These are phyloP conservation scores for Zelopaecilomyces penicillatus DNA, from an alignment of 2,329 filamentous ascomycete species.

Conservation along the genomic window DNA sequence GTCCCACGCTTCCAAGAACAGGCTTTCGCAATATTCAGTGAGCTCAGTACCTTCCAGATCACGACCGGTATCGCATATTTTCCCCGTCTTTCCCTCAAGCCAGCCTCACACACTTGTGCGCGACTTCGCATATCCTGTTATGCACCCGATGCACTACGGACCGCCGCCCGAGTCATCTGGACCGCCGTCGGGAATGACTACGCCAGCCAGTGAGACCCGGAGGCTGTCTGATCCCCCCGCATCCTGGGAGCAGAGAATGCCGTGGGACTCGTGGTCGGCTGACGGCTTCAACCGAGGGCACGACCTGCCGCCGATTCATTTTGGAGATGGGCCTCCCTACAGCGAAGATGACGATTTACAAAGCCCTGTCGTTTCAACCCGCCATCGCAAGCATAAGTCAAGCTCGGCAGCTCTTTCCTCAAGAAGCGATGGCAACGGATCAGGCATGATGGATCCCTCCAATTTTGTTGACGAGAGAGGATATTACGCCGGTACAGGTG, in stretches of 20 bases:
- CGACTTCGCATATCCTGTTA: slow-evolving; percentile 84
- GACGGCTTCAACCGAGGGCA: slow-evolving; percentile 52
- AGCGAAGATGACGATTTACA: slow-evolving; percentile 94
- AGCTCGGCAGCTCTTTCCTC: slow-evolving; percentile 41
- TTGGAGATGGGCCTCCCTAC: slow-evolving; percentile 83
- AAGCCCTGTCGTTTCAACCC: slow-evolving; percentile 77
- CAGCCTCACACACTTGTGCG: slow-evolving; percentile 83
- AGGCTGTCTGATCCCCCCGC: slow-evolving; percentile 76
- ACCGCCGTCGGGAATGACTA: slow-evolving; percentile 71
- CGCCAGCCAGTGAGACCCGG: slow-evolving; percentile 70
- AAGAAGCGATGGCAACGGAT: slow-evolving; percentile 30
- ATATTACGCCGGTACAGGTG: slow-evolving; percentile 58
- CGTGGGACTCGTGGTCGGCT: slow-evolving; percentile 48
- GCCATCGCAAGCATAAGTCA: slow-evolving; percentile 80
- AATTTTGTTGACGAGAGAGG: slow-evolving; percentile 54
- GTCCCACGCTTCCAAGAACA: slow-evolving; percentile 71
- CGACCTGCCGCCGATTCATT: slow-evolving; percentile 73
- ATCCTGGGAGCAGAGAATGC: slow-evolving; percentile 62
- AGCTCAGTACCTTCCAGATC: slow-evolving; percentile 63
- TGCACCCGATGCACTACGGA: slow-evolving; percentile 87
- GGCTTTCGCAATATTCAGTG: slow-evolving; percentile 71
- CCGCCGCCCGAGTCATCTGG: slow-evolving; percentile 67
- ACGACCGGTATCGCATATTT: slow-evolving; percentile 71
- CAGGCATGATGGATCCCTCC: slow-evolving; percentile 36
- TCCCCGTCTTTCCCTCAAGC: slow-evolving; percentile 77